Evolutionary conservation across 306 rosid species (phyloP).

Genomic region (Phaseolus lunatus): DNA sequence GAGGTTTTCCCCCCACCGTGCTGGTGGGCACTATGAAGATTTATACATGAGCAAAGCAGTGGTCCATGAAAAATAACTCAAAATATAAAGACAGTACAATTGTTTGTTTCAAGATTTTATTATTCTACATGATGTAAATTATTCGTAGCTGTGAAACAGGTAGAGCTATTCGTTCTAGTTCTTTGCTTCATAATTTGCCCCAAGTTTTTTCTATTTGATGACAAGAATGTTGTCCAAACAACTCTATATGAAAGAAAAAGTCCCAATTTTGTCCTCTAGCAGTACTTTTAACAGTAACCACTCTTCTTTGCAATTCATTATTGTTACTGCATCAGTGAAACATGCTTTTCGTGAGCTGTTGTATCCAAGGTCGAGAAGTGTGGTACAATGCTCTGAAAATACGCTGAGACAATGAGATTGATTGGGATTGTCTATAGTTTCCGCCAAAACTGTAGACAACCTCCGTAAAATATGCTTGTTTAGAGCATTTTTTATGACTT

Average conservation of each 20-base stretch:
- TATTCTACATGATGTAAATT: constrained; percentile 57
- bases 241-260: constrained; percentile 28
- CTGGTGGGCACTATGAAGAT: constrained; percentile 55
- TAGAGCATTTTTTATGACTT: too few species aligned
- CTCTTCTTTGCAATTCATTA: constrained; percentile 28
- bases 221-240: constrained; percentile 52
- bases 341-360: constrained; percentile 1
- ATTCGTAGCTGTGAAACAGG: constrained; percentile 57
- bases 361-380: not conserved
- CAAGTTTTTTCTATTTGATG: constrained; percentile 45
- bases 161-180: constrained; percentile 54
- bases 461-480: constrained; percentile 4
- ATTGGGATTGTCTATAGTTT: not conserved
- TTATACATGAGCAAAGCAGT: constrained; percentile 47
- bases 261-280: constrained; percentile 44
- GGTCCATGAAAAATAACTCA: constrained; percentile 49
- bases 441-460: not conserved
- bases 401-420: not conserved
- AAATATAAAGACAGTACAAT: constrained; percentile 51
- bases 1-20: constrained; percentile 49
- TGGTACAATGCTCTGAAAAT: not conserved
- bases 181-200: constrained; percentile 43
- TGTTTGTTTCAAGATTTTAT: constrained; percentile 57
- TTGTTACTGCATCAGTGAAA: constrained; percentile 5
- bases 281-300: not conserved